These are phyloP conservation scores for Phytophthora pseudosyringae DNA, from an alignment of 352 stramenopile genomes.

Conservation along the genomic window DNA sequence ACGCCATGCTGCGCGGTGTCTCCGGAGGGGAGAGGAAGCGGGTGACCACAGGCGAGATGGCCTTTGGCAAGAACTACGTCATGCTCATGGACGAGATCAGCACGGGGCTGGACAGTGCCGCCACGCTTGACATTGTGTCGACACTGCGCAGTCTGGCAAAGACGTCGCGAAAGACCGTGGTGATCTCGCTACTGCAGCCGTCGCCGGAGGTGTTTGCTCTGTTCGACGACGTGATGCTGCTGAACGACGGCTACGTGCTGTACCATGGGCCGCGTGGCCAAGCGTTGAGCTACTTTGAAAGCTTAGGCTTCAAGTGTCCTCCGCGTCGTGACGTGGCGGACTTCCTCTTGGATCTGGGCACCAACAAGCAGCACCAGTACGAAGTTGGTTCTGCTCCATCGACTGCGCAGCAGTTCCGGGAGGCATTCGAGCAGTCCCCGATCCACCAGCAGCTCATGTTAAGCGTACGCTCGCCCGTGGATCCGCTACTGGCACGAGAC, in stretches of 20 bases:
- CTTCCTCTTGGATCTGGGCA: conserved; percentile 83
- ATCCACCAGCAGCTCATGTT: conserved; percentile 11
- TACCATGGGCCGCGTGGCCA: conserved; percentile 48
- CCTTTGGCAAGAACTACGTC: conserved; percentile 24
- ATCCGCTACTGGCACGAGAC: too few species aligned
- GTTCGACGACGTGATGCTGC: conserved; percentile 55
- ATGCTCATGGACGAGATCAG: conserved; percentile 36
- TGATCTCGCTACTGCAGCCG: conserved; percentile 60
- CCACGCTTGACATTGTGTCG: conserved; percentile 19
- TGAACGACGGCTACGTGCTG: conserved; percentile 83
- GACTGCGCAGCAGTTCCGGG: conserved; percentile 25
- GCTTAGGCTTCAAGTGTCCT: conserved; percentile 31
- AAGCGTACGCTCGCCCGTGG: background rate
- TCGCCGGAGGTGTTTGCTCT: conserved; percentile 54
- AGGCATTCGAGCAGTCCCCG: conserved; percentile 50
- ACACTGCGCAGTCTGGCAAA: conserved; percentile 10
- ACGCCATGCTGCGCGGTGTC: conserved; percentile 21
- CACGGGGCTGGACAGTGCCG: conserved; percentile 12
- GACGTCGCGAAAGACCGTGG: conserved; percentile 44
- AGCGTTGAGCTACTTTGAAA: conserved; percentile 22
- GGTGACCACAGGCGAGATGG: conserved; percentile 24
- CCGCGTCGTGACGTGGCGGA: conserved; percentile 85
- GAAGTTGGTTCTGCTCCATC: conserved; percentile 2
- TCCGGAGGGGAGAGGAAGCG: conserved; percentile 24
- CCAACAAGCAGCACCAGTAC: conserved; percentile 42